Evolutionary conservation across 495 filamentous ascomycete genomes (phyloP).

Genomic region (Penicillium arizonense): DNA sequence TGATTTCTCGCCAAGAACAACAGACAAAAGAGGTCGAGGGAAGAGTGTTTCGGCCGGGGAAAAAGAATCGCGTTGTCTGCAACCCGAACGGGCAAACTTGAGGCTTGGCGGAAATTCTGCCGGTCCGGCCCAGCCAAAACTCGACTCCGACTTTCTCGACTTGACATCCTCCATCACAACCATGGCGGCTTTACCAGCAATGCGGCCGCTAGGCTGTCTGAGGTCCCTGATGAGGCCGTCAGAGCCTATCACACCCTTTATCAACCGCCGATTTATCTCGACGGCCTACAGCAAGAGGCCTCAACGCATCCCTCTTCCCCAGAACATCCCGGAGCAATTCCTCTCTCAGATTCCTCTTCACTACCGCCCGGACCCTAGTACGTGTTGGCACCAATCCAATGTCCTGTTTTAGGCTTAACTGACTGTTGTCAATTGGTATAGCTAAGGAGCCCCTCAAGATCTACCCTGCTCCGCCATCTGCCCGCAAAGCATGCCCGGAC

Average conservation of each 20-base stretch:
- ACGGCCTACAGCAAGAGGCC: constrained; percentile 39
- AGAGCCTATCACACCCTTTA: constrained; percentile 40
- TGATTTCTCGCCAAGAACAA: background rate
- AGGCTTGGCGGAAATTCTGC: constrained; percentile 48
- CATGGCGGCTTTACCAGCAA: constrained; percentile 59
- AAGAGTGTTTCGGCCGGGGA: constrained; percentile 8
- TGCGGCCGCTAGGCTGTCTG: constrained; percentile 68
- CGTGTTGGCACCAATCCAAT: background rate
- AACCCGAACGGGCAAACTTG: constrained; percentile 17
- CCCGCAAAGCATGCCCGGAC: constrained; percentile 48
- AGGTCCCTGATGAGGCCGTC: constrained; percentile 52
- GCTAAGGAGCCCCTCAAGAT: constrained; percentile 48
- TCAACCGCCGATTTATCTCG: constrained; percentile 38
- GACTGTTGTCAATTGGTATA: constrained; percentile 24
- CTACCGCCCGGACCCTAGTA: constrained; percentile 38
- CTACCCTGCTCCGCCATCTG: constrained; percentile 51
- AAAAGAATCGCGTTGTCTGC: constrained; percentile 13
- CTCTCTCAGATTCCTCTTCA: constrained; percentile 41
- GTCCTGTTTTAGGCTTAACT: background rate
- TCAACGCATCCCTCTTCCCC: constrained; percentile 37
- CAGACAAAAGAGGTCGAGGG: constrained; percentile 11
- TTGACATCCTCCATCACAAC: constrained; percentile 21
- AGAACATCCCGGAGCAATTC: constrained; percentile 40
- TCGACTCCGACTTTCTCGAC: constrained; percentile 29
- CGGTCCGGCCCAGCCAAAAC: constrained; percentile 30